Conservation (phyloP, 1,284 basidiomycete genomes). For the Apiotrichum veenhuisii region DNA sequence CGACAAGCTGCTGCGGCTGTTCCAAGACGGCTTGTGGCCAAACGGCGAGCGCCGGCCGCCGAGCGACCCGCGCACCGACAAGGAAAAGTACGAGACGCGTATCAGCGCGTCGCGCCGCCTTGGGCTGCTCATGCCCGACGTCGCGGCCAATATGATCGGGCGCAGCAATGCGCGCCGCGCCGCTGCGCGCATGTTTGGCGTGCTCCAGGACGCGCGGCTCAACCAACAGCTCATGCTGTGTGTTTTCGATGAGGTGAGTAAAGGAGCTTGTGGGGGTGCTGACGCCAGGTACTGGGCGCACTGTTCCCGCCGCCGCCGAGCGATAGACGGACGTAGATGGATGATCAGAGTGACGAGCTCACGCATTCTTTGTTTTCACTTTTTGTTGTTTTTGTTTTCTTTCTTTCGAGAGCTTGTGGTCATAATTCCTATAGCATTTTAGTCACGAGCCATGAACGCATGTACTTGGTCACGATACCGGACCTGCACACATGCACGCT, state of each 20-base stretch:
- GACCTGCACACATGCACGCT: too few relatives aligned
- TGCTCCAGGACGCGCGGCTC: slow-evolving; percentile 83
- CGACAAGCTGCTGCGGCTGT: slow-evolving; percentile 60
- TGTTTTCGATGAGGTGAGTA: slow-evolving; percentile 76
- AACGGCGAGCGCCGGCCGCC: slow-evolving; percentile 66
- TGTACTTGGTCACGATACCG: too few relatives aligned
- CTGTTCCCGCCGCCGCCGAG: background rate
- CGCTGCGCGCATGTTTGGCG: slow-evolving; percentile 82
- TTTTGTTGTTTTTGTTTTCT: background rate
- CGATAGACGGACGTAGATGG: background rate
- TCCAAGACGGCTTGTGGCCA: slow-evolving; percentile 77
- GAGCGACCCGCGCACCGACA: slow-evolving; percentile 62
- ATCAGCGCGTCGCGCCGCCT: slow-evolving; percentile 84
- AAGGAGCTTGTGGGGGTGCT: background rate
- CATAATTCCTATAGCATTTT: too few relatives aligned
- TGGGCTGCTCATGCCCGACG: slow-evolving; percentile 73
- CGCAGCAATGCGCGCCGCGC: slow-evolving; percentile 87
- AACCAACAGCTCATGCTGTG: slow-evolving; percentile 89
- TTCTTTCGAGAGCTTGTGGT: too few relatives aligned
- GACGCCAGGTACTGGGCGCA: slow-evolving; percentile 1
- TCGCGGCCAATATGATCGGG: slow-evolving; percentile 95
- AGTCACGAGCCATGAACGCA: too few relatives aligned
- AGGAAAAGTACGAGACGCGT: slow-evolving; percentile 73
- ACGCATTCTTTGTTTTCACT: background rate
- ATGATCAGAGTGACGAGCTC: background rate